phyloP scores from a whole-genome alignment of 1,139 yeast species.

The Protomyces inouyei region DNA sequence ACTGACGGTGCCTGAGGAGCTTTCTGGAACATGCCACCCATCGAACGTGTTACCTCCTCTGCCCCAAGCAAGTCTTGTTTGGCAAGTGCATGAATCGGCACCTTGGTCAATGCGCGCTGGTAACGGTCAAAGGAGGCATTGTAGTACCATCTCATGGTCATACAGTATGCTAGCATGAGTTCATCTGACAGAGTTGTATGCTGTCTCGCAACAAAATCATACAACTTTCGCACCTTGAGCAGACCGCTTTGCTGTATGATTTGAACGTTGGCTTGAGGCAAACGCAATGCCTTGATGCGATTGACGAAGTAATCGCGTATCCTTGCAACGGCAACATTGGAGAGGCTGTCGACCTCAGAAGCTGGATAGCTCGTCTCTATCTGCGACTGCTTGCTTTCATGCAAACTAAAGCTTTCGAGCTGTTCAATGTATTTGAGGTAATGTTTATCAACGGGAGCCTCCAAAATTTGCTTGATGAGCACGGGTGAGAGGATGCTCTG shows the following conservation, averaged over 20 bases:
- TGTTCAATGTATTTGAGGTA: slow-evolving; percentile 32
- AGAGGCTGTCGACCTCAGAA: slow-evolving; percentile 28
- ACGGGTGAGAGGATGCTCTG: slow-evolving; percentile 35
- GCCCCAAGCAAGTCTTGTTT: slow-evolving; percentile 51
- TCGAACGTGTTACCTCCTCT: slow-evolving; percentile 31
- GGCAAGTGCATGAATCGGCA: slow-evolving; percentile 53
- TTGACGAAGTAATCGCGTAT: slow-evolving; percentile 63
- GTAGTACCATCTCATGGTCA: slow-evolving; percentile 93
- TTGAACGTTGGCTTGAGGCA: slow-evolving; percentile 55
- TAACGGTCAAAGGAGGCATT: slow-evolving; percentile 72
- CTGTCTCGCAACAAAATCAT: slow-evolving; percentile 51
- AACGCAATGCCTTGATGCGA: slow-evolving; percentile 61
- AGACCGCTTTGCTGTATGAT: slow-evolving; percentile 60
- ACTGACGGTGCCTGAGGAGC: background rate
- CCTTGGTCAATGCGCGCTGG: slow-evolving; percentile 64
- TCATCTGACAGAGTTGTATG: slow-evolving; percentile 69
- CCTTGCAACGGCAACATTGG: slow-evolving; percentile 58
- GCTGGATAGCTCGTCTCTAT: slow-evolving; percentile 23
- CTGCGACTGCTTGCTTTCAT: slow-evolving; percentile 17
- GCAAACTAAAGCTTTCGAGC: slow-evolving; percentile 26
- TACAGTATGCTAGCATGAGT: slow-evolving; percentile 69
- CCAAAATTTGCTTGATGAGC: slow-evolving; percentile 32
- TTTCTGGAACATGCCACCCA: slow-evolving; percentile 18
- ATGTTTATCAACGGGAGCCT: slow-evolving; percentile 28
- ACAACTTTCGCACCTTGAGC: slow-evolving; percentile 57